Conservation (phyloP, 352 stramenopile species). For the Pythium coloratum region DNA sequence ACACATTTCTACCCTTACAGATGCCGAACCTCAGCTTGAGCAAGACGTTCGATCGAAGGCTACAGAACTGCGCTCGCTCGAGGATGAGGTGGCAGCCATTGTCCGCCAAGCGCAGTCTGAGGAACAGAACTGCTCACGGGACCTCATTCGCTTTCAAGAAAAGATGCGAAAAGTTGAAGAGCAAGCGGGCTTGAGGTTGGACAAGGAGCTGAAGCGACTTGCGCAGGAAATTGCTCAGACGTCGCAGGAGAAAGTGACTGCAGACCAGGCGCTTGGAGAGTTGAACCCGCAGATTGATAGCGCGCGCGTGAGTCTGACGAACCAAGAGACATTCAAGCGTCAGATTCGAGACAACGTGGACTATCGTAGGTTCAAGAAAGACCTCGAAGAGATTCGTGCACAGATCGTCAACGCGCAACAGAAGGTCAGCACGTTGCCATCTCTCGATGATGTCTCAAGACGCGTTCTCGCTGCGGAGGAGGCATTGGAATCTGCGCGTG, state of each 20-base stretch:
- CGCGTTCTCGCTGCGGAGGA: conserved; percentile 38
- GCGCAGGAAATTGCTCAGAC: conserved; percentile 41
- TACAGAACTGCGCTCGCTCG: conserved; percentile 37
- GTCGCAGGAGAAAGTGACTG: conserved; percentile 42
- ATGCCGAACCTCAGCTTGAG: conserved; percentile 42
- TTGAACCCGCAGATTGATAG: conserved; percentile 50
- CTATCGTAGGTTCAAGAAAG: conserved; percentile 52
- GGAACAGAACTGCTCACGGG: conserved; percentile 26
- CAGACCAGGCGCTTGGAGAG: conserved; percentile 40
- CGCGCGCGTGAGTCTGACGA: conserved; percentile 36
- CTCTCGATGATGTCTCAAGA: conserved; percentile 49
- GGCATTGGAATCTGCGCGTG: conserved; percentile 30
- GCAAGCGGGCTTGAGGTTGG: conserved; percentile 40
- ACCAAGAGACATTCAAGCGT: conserved; percentile 63
- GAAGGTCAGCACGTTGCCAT: conserved; percentile 56
- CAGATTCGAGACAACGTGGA: conserved; percentile 82
- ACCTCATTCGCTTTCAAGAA: conserved; percentile 32
- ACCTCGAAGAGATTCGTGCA: conserved; percentile 40
- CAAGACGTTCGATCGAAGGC: conserved; percentile 45
- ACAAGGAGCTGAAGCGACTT: conserved; percentile 44
- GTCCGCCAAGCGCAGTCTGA: conserved; percentile 10
- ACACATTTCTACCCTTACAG: conserved; percentile 34
- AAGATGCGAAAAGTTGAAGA: conserved; percentile 29
- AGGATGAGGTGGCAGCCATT: conserved; percentile 9
- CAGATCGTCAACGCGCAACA: conserved; percentile 39